Evolutionary conservation across 1,139 yeast species (phyloP), one percentile per base, ranked within the genome.

Genomic region (Arxiozyma bovina): DNA sequence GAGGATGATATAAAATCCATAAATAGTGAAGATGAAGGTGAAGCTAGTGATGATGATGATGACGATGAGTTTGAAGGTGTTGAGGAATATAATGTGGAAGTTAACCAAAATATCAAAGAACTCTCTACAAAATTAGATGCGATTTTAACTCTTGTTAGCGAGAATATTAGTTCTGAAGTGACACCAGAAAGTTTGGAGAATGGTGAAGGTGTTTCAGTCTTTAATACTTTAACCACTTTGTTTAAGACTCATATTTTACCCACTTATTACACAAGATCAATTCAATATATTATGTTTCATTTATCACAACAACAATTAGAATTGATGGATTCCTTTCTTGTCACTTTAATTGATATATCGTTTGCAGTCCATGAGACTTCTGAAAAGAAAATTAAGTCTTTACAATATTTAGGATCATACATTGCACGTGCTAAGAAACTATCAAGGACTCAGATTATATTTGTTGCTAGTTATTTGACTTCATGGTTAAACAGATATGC

Each of bases 351-450:
- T 52, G 97, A 91, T 66, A 81, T 87, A 47, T 89, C 96, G 2
- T 84, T 93, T 66, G 72, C 80, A 4, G 79, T 84, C 6, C 74
- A 77, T 48, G 93, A 85, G 66, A 78, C 82, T 30, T 74, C 83
- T 54, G 94, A 88, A 57, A 83, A 82, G 61, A 78, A 96, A 60
- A 82, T 90, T 59, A 90, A 90, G 71, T 87, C 97, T 4, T 79
- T 91, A 79, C 98, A 93, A 70, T 93, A 93, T 66, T 77, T 93
- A 53, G 85, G 96, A 1, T 89, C 97, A 3, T 93, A 85, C 67
- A 82, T 93, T 58, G 96, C 98, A 0, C 78, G 99, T 55, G 96
- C 96, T 15, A 82, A 83, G 61, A 79, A 80, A 46, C 74, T 93
- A 41, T 76, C 89, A 1, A 80, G 81, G 52, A 77, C 81, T 49